Percentiles rank a stretch among this genome's conserved stretches.
Evolutionary conservation across 495 filamentous ascomycete genomes (phyloP).

Genomic region (Penicillium roqueforti): DNA sequence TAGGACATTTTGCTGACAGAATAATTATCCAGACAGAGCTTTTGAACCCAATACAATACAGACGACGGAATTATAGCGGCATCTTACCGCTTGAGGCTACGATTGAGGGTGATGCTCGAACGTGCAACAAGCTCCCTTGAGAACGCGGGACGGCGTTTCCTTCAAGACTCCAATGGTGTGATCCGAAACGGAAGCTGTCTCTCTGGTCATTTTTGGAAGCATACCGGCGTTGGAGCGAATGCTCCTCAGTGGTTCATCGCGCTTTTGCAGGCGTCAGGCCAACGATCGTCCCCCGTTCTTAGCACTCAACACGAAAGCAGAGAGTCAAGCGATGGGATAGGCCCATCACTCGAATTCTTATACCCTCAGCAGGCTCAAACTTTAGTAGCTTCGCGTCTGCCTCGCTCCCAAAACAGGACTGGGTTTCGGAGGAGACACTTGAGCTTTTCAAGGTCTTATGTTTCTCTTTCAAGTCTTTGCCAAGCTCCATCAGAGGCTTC

Average conservation of each 20-base stretch:
- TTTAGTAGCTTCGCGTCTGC: constrained; percentile 19
- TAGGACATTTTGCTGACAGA: constrained; percentile 10
- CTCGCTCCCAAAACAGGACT: constrained; percentile 24
- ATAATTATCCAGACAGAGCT: not conserved
- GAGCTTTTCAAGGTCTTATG: constrained; percentile 28
- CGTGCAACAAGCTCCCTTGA: constrained; percentile 72
- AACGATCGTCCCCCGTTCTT: constrained; percentile 17
- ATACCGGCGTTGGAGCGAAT: constrained; percentile 57
- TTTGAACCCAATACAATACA: constrained; percentile 28
- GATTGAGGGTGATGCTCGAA: constrained; percentile 73
- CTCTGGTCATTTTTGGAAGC: constrained; percentile 63
- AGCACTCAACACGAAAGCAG: constrained; percentile 9
- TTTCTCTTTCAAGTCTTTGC: constrained; percentile 17
- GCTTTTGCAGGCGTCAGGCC: constrained; percentile 25
- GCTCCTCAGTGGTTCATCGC: constrained; percentile 45
- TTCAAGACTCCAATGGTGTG: constrained; percentile 53
- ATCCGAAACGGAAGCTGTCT: constrained; percentile 56
- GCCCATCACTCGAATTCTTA: constrained; percentile 41
- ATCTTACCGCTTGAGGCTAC: constrained; percentile 33
- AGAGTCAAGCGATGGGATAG: constrained; percentile 16
- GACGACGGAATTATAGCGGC: constrained; percentile 19
- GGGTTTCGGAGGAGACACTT: constrained; percentile 25
- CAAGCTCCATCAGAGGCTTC: not conserved
- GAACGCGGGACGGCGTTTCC: constrained; percentile 65
- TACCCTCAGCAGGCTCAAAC: constrained; percentile 32